These are phyloP conservation scores for Phycomyces nitens DNA, from an alignment of 192 early-diverging fungal genomes.

Conservation along the genomic window DNA sequence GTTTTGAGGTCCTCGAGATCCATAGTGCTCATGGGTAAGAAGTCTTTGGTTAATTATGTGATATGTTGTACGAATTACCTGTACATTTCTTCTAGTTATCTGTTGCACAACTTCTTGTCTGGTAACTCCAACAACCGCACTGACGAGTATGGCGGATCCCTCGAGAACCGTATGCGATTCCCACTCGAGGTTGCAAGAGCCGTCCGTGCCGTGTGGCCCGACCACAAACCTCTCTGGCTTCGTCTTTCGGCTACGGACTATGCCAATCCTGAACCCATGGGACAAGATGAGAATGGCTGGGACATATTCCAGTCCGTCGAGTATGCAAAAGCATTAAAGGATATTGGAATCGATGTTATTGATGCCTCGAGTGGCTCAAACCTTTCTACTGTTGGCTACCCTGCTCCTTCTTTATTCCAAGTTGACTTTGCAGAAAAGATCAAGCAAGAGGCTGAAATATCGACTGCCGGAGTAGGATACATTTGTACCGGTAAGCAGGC, in stretches of 20 bases:
- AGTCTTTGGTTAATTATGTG: background rate
- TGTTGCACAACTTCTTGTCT: conserved; percentile 79
- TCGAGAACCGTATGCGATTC: conserved; percentile 84
- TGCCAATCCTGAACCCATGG: conserved; percentile 40
- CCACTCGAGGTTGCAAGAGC: conserved; percentile 60
- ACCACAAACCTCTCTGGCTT: conserved; percentile 78
- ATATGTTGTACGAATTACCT: background rate
- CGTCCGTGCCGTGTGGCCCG: conserved; percentile 70
- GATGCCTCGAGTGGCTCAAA: conserved; percentile 79
- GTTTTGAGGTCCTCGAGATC: conserved; percentile 31
- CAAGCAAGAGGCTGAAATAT: conserved; percentile 52
- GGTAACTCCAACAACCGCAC: conserved; percentile 80
- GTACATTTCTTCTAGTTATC: conserved; percentile 50
- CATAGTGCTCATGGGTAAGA: conserved; percentile 71
- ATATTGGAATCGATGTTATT: conserved; percentile 77
- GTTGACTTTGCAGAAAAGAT: conserved; percentile 70
- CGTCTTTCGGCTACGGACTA: conserved; percentile 78
- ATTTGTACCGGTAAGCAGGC: conserved; percentile 69
- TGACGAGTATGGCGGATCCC: conserved; percentile 86
- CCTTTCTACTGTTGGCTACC: conserved; percentile 16
- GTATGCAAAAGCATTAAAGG: conserved; percentile 52
- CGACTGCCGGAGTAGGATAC: conserved; percentile 63
- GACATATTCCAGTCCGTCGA: conserved; percentile 68
- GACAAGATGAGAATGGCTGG: conserved; percentile 57
- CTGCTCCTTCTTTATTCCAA: conserved; percentile 49